phyloP scores from a whole-genome alignment of 2,329 filamentous ascomycete species.

The Ophiostoma triangulosporum region DNA sequence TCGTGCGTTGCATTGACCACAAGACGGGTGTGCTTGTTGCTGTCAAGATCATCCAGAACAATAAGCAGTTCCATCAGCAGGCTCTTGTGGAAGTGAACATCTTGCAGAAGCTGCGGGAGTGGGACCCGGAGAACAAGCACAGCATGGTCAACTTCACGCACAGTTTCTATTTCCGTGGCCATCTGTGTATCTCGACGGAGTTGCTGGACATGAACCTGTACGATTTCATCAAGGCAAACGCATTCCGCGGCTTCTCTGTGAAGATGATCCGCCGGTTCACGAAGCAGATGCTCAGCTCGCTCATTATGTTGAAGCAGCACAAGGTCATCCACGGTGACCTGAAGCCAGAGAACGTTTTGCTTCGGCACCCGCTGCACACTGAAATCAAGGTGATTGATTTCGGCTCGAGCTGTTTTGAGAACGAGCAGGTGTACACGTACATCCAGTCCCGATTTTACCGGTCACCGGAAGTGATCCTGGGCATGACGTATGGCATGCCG shows the following conservation, averaged over 20 bases:
- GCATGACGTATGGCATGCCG: conserved; percentile 93
- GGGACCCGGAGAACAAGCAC: too few species aligned
- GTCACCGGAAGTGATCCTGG: conserved; percentile 92
- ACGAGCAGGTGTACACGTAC: conserved; percentile 98
- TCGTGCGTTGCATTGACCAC: too few species aligned
- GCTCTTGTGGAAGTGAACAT: too few species aligned
- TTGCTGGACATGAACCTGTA: conserved; percentile 98
- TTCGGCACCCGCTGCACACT: too few species aligned
- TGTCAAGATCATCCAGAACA: too few species aligned
- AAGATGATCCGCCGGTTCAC: too few species aligned
- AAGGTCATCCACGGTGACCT: conserved; percentile 97
- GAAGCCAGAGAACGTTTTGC: conserved; percentile 91
- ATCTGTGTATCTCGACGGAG: conserved; percentile 96
- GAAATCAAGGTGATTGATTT: conserved; percentile 99
- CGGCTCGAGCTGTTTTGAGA: conserved; percentile 92
- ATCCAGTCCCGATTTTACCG: conserved; percentile 98
- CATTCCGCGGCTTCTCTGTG: conserved; percentile 87
- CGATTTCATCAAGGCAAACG: conserved; percentile 95
- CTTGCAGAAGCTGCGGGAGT: too few species aligned
- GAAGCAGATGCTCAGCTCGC: too few species aligned
- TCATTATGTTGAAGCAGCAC: conserved; percentile 75
- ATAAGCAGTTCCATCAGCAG: too few species aligned
- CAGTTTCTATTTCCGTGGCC: conserved; percentile 95
- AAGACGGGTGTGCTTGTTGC: too few species aligned
- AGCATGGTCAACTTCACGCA: conserved; percentile 96